Evolutionary conservation across 1,139 yeast genomes (phyloP), one percentile per base, ranked within the genome.

Genomic region (Trichomonascaceae sp.): DNA sequence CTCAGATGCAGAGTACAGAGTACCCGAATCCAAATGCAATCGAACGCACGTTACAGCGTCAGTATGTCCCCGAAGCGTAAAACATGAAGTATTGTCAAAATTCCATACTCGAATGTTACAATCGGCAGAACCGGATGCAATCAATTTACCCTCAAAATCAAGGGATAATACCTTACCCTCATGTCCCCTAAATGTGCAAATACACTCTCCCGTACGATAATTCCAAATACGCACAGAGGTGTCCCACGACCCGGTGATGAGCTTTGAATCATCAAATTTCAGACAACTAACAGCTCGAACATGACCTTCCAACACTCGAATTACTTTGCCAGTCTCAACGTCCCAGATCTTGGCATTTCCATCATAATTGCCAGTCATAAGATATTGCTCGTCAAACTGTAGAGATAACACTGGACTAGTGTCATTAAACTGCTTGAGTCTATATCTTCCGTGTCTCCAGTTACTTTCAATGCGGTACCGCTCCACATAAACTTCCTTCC

Each of bases 401-500:
- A 95, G 75, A 60, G 96, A 84, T 51, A 95, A 78, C 22, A 93
- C 84, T 6, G 97, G 96, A 63, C 87, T 96, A 66, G 90, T 97
- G n/a, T 96, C 96, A 56, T 76, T 74, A 66, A 93, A 90, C 53
- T 80, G 84, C 55, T 78, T 81, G 27, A 84, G 70, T 38, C 74
- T 74, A 70, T 82, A 87, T 15, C 78, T 73, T 7, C 97, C 97
- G 60, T 85, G 84, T 56, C 99, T 77, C 99, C 99, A 93, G 71
- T 93, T 91, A 62, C 87, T 81, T 69, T 93, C 99, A 58, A 93
- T 88, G 67, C 84, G 85, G 71, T 80, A 91, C 45, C 99, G 77
- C 70, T 93, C 99, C 43, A 90, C 80, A 70, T 93, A 93, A 22
- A 93, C 96, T 4, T 88, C 87, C 67, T 93, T 93, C 99, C 99